Evolutionary conservation across 345 rosid species (phyloP).

Genomic region (Firmiana major): DNA sequence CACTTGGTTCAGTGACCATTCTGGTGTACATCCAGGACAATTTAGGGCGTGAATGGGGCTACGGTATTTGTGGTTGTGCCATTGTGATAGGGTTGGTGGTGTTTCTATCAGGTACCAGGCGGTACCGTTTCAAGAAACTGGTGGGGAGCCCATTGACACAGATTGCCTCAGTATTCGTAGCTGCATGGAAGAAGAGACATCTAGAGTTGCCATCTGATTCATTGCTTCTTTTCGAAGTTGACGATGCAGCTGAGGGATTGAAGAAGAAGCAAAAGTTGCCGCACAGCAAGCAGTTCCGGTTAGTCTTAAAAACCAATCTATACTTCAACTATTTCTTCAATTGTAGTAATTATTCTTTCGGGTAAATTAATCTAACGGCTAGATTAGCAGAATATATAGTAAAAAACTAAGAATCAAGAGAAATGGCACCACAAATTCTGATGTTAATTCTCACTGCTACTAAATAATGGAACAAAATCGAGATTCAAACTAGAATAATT

Average conservation of each 20-base stretch:
- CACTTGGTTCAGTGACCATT: slow-evolving; percentile 74
- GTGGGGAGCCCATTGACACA: slow-evolving; percentile 95
- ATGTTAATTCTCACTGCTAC: too few species aligned
- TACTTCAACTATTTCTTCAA: too few species aligned
- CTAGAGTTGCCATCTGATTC: slow-evolving; percentile 59
- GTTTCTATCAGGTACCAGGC: slow-evolving; percentile 70
- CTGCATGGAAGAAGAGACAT: slow-evolving; percentile 68
- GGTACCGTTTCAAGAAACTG: slow-evolving; percentile 79
- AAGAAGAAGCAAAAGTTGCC: slow-evolving; percentile 66
- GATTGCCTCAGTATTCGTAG: slow-evolving; percentile 59
- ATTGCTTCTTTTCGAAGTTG: slow-evolving; percentile 45
- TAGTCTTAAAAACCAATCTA: slow-evolving; percentile 12
- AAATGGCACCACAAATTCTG: neutral
- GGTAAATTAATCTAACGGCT: too few species aligned
- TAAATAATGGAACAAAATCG: neutral
- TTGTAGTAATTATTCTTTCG: too few species aligned
- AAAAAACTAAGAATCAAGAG: neutral
- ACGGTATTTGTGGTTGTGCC: slow-evolving; percentile 76
- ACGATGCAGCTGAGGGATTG: slow-evolving; percentile 45
- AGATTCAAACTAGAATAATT: neutral
- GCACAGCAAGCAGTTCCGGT: slow-evolving; percentile 72
- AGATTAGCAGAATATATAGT: too few species aligned
- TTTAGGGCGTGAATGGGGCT: slow-evolving; percentile 83
- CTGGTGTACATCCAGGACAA: slow-evolving; percentile 91
- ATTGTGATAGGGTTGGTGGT: slow-evolving; percentile 51